These are phyloP conservation scores for Fusarium stilboides DNA, from an alignment of 2,329 filamentous ascomycete species.

Conservation along the genomic window DNA sequence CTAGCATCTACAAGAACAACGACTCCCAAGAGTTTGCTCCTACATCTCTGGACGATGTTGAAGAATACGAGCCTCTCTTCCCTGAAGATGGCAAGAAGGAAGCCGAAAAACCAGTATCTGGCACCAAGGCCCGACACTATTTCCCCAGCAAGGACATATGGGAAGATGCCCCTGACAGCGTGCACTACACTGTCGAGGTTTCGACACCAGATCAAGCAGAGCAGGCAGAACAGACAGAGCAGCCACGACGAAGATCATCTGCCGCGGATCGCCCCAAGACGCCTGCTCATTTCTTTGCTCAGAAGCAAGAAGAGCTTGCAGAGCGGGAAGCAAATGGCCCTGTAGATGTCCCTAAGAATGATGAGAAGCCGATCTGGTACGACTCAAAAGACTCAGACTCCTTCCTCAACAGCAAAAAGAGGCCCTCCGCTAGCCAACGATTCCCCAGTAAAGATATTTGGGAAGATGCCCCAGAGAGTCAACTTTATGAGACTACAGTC, in stretches of 20 bases:
- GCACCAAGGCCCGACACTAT: slow-evolving; percentile 72
- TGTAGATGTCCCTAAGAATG: slow-evolving; percentile 49
- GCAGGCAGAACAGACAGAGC: slow-evolving; percentile 56
- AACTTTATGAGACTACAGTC: slow-evolving; percentile 84
- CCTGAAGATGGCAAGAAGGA: slow-evolving; percentile 79
- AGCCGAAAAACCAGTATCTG: slow-evolving; percentile 55
- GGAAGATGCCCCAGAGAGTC: slow-evolving; percentile 92
- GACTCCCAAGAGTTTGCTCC: slow-evolving; percentile 68
- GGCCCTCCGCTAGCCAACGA: slow-evolving; percentile 74
- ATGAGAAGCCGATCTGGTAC: slow-evolving; percentile 61
- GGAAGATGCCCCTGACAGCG: slow-evolving; percentile 94
- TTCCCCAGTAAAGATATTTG: slow-evolving; percentile 95
- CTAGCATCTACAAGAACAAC: slow-evolving; percentile 70
- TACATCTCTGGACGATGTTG: slow-evolving; percentile 87
- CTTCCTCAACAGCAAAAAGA: slow-evolving; percentile 62
- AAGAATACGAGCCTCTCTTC: slow-evolving; percentile 96
- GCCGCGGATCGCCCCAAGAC: slow-evolving; percentile 64
- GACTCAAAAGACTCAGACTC: slow-evolving; percentile 59
- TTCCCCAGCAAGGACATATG: slow-evolving; percentile 98
- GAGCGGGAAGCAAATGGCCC: slow-evolving; percentile 64
- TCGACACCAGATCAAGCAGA: slow-evolving; percentile 76
- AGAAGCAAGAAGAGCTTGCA: slow-evolving; percentile 75
- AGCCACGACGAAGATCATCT: slow-evolving; percentile 57
- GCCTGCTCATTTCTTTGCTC: slow-evolving; percentile 76
- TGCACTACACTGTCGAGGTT: slow-evolving; percentile 84